These are phyloP conservation scores for Cynanchum wilfordii DNA, from an alignment of 257 asterid genomes.

Conservation along the genomic window DNA sequence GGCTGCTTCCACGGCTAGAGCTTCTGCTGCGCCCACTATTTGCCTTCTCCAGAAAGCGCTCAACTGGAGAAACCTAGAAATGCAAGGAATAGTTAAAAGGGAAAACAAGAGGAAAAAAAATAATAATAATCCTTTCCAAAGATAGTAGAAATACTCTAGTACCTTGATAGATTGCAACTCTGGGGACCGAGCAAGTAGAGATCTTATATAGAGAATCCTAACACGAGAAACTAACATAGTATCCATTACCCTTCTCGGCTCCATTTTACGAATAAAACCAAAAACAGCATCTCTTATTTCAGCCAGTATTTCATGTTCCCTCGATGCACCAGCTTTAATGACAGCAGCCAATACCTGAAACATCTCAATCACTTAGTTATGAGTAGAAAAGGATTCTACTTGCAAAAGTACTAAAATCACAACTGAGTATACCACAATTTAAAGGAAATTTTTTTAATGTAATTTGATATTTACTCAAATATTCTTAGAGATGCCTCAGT, in stretches of 20 bases:
- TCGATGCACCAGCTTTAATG: conserved; percentile 98
- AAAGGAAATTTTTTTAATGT: background rate
- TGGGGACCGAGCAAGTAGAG: conserved; percentile 96
- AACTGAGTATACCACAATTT: background rate
- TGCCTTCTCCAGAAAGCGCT: conserved; percentile 89
- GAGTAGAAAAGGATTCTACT: conserved; percentile 3
- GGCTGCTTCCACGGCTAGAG: conserved; percentile 95
- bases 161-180: conserved; percentile 99
- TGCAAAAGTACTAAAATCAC: background rate
- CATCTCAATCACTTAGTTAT: conserved; percentile 23
- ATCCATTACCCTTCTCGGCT: conserved; percentile 96
- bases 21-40: conserved; percentile 87
- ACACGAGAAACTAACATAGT: conserved; percentile 99
- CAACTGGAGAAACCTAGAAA: conserved; percentile 81
- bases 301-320: conserved; percentile 99
- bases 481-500: background rate
- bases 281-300: conserved; percentile 98
- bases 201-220: conserved; percentile 92
- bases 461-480: background rate
- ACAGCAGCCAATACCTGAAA: conserved; percentile 97
- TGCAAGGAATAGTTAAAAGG: conserved; percentile 17
- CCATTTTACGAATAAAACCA: conserved; percentile 93
- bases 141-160: conserved; percentile 16
- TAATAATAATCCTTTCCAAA: conserved; percentile 4
- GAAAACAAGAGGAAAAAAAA: conserved; percentile 11